A percentile compares a stretch with the other conserved stretches of the same genome.
These are phyloP conservation scores for Phytophthora macrochlamydospora DNA, from an alignment of 352 stramenopile genomes.

Conservation along the genomic window DNA sequence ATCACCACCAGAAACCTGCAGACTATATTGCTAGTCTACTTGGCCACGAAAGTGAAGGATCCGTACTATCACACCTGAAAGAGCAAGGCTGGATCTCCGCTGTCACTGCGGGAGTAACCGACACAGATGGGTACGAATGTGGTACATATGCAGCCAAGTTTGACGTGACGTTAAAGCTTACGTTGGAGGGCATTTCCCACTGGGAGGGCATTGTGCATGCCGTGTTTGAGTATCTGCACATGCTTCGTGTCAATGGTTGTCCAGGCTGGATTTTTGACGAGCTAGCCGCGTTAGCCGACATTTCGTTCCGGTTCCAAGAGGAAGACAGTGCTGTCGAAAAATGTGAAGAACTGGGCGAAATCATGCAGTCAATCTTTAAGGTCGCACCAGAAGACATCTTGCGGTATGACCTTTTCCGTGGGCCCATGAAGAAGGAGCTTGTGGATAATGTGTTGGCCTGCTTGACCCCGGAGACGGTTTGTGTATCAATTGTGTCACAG, in stretches of 20 bases:
- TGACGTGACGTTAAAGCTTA: conserved; percentile 79
- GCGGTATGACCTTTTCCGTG: conserved; percentile 69
- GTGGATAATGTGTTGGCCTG: conserved; percentile 47
- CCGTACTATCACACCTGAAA: conserved; percentile 81
- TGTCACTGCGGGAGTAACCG: conserved; percentile 70
- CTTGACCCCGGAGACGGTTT: conserved; percentile 56
- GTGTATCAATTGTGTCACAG: conserved; percentile 58
- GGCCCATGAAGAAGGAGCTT: conserved; percentile 47
- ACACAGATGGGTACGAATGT: conserved; percentile 76
- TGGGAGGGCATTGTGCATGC: conserved; percentile 65
- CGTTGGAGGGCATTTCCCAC: conserved; percentile 57
- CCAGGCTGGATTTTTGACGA: conserved; percentile 82
- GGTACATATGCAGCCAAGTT: conserved; percentile 73
- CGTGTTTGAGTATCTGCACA: conserved; percentile 74
- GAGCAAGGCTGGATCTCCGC: conserved; percentile 76
- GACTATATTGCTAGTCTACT: conserved; percentile 84
- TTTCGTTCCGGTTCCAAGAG: conserved; percentile 82
- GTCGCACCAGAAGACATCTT: conserved; percentile 60
- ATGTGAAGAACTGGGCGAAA: conserved; percentile 71
- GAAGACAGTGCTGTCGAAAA: conserved; percentile 68
- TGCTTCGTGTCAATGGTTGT: conserved; percentile 55
- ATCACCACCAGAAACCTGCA: conserved; percentile 75
- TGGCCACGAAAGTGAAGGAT: conserved; percentile 85
- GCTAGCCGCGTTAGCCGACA: conserved; percentile 62
- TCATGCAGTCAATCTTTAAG: conserved; percentile 78